Evolutionary conservation across 1,139 yeast species (phyloP).

Genomic region (Cylindricascospora bacillispora): DNA sequence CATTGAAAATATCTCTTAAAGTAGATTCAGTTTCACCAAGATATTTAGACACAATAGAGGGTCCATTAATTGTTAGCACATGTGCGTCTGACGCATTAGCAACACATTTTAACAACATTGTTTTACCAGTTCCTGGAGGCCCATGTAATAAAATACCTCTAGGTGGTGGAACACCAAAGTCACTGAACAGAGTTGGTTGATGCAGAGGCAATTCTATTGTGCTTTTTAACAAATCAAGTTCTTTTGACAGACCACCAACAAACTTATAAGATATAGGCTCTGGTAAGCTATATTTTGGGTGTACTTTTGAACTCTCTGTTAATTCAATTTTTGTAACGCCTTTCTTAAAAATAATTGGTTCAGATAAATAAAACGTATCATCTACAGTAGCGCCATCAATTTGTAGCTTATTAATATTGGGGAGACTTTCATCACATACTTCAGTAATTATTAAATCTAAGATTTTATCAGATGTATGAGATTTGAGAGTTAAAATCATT

Average conservation of each 20-base stretch:
- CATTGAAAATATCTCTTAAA: constrained; percentile 66
- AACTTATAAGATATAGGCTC: constrained; percentile 33
- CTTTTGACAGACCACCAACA: constrained; percentile 69
- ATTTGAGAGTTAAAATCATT: constrained; percentile 24
- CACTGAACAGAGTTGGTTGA: constrained; percentile 60
- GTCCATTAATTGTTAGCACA: constrained; percentile 75
- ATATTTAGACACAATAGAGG: constrained; percentile 83
- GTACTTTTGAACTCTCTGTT: constrained; percentile 15
- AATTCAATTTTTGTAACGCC: constrained; percentile 28
- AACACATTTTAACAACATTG: constrained; percentile 73
- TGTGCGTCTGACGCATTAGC: constrained; percentile 68
- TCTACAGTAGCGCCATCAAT: constrained; percentile 15
- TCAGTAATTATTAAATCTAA: constrained; percentile 21
- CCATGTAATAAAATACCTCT: constrained; percentile 86
- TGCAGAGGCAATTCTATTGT: constrained; percentile 73
- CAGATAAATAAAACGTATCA: constrained; percentile 28
- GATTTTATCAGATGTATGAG: constrained; percentile 12
- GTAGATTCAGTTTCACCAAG: constrained; percentile 88
- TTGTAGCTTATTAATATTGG: constrained; percentile 27
- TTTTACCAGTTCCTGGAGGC: constrained; percentile 96
- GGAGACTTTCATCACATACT: constrained; percentile 24
- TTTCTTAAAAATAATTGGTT: constrained; percentile 34
- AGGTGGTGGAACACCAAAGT: constrained; percentile 85
- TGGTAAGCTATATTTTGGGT: constrained; percentile 29
- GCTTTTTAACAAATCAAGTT: constrained; percentile 47